Evolutionary conservation across 305 asterid species (phyloP).

Genomic region (Solanum hybrid): DNA sequence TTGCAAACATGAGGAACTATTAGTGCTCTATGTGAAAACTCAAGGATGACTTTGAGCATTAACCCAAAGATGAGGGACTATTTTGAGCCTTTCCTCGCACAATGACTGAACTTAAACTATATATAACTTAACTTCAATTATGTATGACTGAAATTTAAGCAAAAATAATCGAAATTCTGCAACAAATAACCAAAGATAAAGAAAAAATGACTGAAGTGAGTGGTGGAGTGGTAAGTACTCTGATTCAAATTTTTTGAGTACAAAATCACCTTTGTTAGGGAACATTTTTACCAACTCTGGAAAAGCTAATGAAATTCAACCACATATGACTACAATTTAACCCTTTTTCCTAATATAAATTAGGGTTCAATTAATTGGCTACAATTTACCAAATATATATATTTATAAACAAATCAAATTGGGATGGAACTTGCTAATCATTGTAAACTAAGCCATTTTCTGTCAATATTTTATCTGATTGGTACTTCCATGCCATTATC

Average conservation of each 20-base stretch:
- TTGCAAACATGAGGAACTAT: too few relatives aligned
- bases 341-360: background rate
- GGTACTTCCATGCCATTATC: background rate
- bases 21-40: too few relatives aligned
- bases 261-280: too few relatives aligned
- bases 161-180: background rate
- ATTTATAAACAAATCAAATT: background rate
- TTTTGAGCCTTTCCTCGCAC: too few relatives aligned
- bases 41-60: too few relatives aligned
- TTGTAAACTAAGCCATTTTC: background rate
- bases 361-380: background rate
- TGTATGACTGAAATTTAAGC: background rate
- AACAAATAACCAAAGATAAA: background rate
- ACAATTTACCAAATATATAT: background rate
- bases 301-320: background rate
- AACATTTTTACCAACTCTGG: too few relatives aligned
- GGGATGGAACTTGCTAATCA: background rate
- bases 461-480: background rate
- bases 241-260: rapidly evolving
- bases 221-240: too few relatives aligned
- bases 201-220: background rate
- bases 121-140: background rate
- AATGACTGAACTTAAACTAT: background rate
- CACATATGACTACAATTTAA: background rate
- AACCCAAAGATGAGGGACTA: too few relatives aligned